Evolutionary conservation across 2,329 filamentous ascomycete species (phyloP), one percentile per base, ranked within the genome.

Genomic region (Shiraia bambusicola): DNA sequence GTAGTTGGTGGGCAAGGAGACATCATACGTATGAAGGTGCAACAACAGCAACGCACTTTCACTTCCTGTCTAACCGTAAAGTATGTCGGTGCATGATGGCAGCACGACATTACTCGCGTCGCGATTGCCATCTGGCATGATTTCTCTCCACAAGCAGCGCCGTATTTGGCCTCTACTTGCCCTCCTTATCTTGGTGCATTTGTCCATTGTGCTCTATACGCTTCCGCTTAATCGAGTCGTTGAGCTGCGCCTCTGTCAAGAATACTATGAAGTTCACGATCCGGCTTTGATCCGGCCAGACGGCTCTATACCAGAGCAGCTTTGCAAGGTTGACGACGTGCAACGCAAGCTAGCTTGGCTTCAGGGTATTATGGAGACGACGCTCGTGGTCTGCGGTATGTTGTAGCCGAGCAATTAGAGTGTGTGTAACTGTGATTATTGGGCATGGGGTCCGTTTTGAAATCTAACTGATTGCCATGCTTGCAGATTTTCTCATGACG

Each of bases 251-350:
- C 50, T 68, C 5, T 82, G 79, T 41, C 61, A 69, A 16, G 73
- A 77, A 14, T 72, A 78, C 56, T 82, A 81, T 52, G 44, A 44
- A 11, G 48, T 39, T 6, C 59, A 69, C 3, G 70, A 78, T 8
- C 73, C 72, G 1, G 59, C 63, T 0, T 44, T 50, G 3, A 58
- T 72, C 10, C 48, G 39, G 1, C 31, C 60, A 0, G 67, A 69
- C 37, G 74, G 73, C 4, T 60, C 60, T 15, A 61, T 82, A 2
- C 68, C 72, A 1, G 79, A 82, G 58, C 61, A 69, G 42, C 56
- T 78, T 3, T 82, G 79, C 61, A 82, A 82, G 54, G 56, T 77
- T 8, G 71, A 79, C 42, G 58, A 56, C 10, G 69, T 82, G 4
- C 78, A 81, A 55, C 65, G 73, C 40, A 63, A 66, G 12, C 63